Conservation (phyloP, 306 rosid species). For the Geum urbanum region DNA sequence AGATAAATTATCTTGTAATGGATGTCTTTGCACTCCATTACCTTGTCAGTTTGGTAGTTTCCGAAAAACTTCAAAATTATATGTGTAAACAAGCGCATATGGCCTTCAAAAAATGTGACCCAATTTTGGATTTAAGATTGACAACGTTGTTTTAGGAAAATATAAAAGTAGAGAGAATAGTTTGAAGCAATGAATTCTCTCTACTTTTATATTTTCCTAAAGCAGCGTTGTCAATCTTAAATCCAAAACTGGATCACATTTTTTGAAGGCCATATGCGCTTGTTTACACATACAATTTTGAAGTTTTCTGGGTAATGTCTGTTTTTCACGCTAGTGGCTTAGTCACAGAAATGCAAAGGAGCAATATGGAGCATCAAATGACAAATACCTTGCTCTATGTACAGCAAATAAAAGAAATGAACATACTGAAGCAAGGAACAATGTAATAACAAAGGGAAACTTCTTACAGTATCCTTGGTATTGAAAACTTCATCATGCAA, state of each 20-base stretch:
- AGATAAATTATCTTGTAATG: no score
- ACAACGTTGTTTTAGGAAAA: neutral
- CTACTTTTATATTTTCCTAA: no score
- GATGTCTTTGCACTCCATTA: no score
- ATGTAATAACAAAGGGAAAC: neutral
- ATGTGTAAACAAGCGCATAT: neutral
- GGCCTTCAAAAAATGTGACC: neutral
- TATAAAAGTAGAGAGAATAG: no score
- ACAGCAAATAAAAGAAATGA: neutral
- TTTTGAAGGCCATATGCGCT: neutral
- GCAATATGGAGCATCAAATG: no score
- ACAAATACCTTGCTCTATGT: neutral
- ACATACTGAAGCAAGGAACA: constrained; percentile 9
- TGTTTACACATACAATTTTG: neutral
- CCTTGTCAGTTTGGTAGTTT: no score
- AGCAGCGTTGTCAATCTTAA: neutral
- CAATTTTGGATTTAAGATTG: neutral
- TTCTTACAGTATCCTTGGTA: constrained; percentile 14
- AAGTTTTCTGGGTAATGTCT: neutral
- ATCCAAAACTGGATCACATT: neutral
- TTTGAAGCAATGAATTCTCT: no score
- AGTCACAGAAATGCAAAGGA: neutral
- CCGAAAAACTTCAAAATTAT: neutral
- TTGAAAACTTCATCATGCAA: constrained; percentile 10
- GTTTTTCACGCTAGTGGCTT: no score